Percentiles rank a stretch among this genome's conserved stretches.
These are phyloP conservation scores for Pezizomycotina sp. DNA, from an alignment of 2,329 filamentous ascomycete species.

Conservation along the genomic window DNA sequence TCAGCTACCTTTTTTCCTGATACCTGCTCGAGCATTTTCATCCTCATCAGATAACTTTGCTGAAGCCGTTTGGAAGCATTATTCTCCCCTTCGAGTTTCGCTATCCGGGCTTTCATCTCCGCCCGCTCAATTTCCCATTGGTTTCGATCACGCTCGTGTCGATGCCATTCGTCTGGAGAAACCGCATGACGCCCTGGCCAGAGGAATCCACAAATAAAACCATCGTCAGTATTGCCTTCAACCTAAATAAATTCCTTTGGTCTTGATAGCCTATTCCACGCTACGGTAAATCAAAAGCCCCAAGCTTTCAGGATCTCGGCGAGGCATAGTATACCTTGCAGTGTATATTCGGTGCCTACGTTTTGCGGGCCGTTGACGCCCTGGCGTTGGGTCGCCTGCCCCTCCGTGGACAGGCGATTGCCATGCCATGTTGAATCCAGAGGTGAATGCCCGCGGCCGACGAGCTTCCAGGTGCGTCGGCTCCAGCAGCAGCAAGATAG, in stretches of 20 bases:
- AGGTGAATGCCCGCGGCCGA: no score
- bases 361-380: slow-evolving; percentile 30
- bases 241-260: neutral
- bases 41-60: slow-evolving; percentile 25
- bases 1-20: slow-evolving; percentile 25
- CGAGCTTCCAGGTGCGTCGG: no score
- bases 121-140: slow-evolving; percentile 98
- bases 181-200: slow-evolving; percentile 79
- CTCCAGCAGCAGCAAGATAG: no score
- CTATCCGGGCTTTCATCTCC: slow-evolving; percentile 97
- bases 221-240: neutral
- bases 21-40: slow-evolving; percentile 29
- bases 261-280: neutral
- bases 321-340: slow-evolving; percentile 40
- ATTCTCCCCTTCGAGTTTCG: slow-evolving; percentile 76
- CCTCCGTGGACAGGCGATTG: slow-evolving; percentile 37
- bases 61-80: slow-evolving; percentile 44
- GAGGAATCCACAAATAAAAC: slow-evolving; percentile 22
- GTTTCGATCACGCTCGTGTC: slow-evolving; percentile 92
- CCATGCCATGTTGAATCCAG: slow-evolving; percentile 44
- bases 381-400: slow-evolving; percentile 11
- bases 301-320: neutral
- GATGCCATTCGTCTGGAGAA: slow-evolving; percentile 99
- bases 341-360: slow-evolving; percentile 52
- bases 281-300: slow-evolving; percentile 1